phyloP scores from a whole-genome alignment of 371 early-diverging fungal genomes.

The Rhizopus stolonifer region DNA sequence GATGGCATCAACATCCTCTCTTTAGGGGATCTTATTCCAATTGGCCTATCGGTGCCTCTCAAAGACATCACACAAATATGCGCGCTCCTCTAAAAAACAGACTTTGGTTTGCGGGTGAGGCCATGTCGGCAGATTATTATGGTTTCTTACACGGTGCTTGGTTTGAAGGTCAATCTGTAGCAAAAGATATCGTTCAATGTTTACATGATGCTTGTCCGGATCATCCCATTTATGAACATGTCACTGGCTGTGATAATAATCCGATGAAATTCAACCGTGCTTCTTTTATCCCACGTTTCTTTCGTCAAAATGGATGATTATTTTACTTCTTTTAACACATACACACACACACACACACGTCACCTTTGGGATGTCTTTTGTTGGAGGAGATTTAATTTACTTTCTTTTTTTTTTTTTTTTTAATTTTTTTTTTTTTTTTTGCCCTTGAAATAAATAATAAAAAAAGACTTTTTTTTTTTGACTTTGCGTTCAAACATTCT shows the following conservation, averaged over 20 bases:
- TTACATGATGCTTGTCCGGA: too few relatives aligned
- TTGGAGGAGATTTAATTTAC: too few relatives aligned
- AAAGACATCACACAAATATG: conserved; percentile 40
- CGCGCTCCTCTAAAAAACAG: conserved; percentile 34
- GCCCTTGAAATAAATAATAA: too few relatives aligned
- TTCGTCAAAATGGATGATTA: conserved; percentile 15
- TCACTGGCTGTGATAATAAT: conserved; percentile 31
- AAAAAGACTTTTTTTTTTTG: too few relatives aligned
- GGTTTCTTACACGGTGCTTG: conserved; percentile 51
- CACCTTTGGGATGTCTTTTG: too few relatives aligned
- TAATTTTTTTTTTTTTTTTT: too few relatives aligned
- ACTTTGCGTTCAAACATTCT: too few relatives aligned
- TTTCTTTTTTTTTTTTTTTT: too few relatives aligned
- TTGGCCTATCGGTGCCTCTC: conserved; percentile 41
- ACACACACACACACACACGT: too few relatives aligned
- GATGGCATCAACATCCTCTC: conserved; percentile 46
- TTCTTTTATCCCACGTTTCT: conserved; percentile 4
- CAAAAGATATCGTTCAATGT: conserved; percentile 24
- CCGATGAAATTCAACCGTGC: neutral
- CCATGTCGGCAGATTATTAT: conserved; percentile 39
- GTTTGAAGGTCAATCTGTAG: conserved; percentile 37
- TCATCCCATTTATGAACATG: conserved; percentile 16
- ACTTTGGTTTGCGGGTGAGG: conserved; percentile 51
- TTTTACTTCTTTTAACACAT: too few relatives aligned
- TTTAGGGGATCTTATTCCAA: conserved; percentile 52